Base-by-base conservation (phyloP, 2,329 filamentous ascomycete species). In the Ophiosphaerella narmari region DNA sequence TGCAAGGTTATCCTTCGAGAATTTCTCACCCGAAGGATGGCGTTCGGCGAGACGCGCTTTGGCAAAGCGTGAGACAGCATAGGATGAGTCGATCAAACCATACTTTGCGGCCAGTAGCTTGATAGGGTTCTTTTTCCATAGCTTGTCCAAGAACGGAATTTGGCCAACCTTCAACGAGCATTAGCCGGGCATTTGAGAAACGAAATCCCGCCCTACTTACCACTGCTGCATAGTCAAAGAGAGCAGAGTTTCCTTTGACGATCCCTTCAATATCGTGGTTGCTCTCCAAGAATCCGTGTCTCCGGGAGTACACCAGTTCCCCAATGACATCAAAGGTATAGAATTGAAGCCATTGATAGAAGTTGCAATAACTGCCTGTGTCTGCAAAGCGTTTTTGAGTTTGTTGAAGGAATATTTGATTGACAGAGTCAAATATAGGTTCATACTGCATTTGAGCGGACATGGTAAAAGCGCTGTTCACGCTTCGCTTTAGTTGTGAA, bases 391-490 rank as follows among this genome's bases (percentile, higher is more conserved):
- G 34, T 11, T 31, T 37, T 14, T 47, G 37, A 11, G 31, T 35
- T 26, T 41, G 45, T 35, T 47, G 14, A 21, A 41, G 38, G 18
- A 47, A 47, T 13, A 47, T 24, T n/a, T 40, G 18, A 24, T 41
- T 47, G 5, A 41, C 38, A 4, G 49, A 50, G 35, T 67, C 62
- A 8, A 66, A 49, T 3, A 48, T 31, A 5, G 50, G 42, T 42
- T 64, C 63, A 46, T 45, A 55, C 12, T 38, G 13, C 16, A 41
- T 40, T 16, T 78, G 46, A 0, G 66, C 74, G 11, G 66, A 73
- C 67, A 78, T 70, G 1, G 74, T 70, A 6, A 77, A 65, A 1
- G 70, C 59, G 12, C 71, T 63, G 41, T 76, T 75, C 8, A 75
- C 71, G 11, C 54, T 67, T 3, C 71, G 70, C 13, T 48, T 39